A percentile compares a stretch with the other conserved stretches of the same genome.
Evolutionary conservation across 495 filamentous ascomycete genomes (phyloP).

Genomic region (Acidomyces sp.): DNA sequence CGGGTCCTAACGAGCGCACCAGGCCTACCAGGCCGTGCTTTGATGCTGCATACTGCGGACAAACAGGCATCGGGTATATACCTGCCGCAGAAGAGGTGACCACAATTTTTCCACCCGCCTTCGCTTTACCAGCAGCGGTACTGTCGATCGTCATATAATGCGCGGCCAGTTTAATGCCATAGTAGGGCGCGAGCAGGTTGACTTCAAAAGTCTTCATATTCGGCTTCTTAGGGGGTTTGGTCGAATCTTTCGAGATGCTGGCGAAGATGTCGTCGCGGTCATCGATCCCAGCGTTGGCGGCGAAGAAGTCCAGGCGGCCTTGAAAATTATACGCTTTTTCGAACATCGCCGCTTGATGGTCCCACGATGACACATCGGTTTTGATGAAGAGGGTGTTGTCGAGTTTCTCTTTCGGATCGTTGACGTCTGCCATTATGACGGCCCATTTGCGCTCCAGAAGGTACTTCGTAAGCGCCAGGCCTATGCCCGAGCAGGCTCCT

Average conservation of each 20-base stretch:
- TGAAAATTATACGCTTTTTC: conserved; percentile 26
- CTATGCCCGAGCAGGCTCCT: conserved; percentile 35
- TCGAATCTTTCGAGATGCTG: conserved; percentile 17
- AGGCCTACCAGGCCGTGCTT: conserved; percentile 32
- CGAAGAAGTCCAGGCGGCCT: conserved; percentile 32
- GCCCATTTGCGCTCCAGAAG: conserved; percentile 26
- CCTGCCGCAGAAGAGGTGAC: conserved; percentile 23
- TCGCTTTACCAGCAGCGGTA: conserved; percentile 6
- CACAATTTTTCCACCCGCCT: conserved; percentile 20
- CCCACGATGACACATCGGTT: conserved; percentile 30
- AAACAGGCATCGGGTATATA: conserved; percentile 22
- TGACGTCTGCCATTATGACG: conserved; percentile 34
- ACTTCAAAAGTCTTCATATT: conserved; percentile 33
- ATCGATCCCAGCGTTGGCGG: conserved; percentile 37
- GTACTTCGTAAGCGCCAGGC: conserved; percentile 32
- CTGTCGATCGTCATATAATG: conserved; percentile 29
- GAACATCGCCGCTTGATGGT: conserved; percentile 31
- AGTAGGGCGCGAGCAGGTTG: conserved; percentile 31
- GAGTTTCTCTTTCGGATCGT: conserved; percentile 21
- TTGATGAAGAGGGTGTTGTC: conserved; percentile 24
- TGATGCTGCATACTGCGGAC: conserved; percentile 28
- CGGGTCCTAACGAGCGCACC: conserved; percentile 21
- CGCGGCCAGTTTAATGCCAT: conserved; percentile 34
- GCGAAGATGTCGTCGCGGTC: conserved; percentile 31
- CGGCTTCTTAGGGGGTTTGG: conserved; percentile 26